A percentile compares a stretch with the other conserved stretches of the same genome.
Evolutionary conservation across 495 filamentous ascomycete genomes (phyloP).

Genomic region (Neurospora sp.): DNA sequence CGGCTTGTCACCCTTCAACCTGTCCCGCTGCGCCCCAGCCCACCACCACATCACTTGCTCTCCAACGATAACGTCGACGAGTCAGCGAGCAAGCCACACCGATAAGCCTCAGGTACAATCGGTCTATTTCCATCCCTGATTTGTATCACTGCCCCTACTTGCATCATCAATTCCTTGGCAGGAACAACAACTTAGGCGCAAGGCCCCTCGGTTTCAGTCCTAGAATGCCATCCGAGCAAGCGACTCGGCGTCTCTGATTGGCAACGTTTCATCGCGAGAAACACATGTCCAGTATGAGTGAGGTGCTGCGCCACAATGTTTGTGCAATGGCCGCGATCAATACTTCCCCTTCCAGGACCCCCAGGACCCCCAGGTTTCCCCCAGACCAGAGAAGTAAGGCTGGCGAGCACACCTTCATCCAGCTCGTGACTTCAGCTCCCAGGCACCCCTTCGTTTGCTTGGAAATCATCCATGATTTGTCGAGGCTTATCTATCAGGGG

Average conservation of each 20-base stretch:
- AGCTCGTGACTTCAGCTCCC: neutral
- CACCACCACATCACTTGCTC: neutral
- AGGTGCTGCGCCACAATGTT: neutral
- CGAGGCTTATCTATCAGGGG: neutral
- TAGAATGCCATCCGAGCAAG: neutral
- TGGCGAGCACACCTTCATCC: neutral
- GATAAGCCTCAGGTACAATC: neutral
- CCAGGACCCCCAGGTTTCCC: neutral
- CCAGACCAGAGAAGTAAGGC: neutral
- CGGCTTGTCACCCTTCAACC: neutral
- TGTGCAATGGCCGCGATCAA: too few relatives aligned
- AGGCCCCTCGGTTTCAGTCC: neutral
- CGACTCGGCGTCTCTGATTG: neutral
- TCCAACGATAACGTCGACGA: neutral
- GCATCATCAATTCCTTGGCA: neutral
- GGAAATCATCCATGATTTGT: neutral
- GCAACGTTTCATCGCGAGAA: neutral
- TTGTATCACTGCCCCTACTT: neutral
- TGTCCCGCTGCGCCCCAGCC: neutral
- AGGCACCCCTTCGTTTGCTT: neutral
- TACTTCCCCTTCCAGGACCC: too few relatives aligned
- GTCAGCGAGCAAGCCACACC: neutral
- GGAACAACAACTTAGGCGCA: neutral
- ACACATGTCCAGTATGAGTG: neutral
- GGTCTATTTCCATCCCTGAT: neutral